Percentiles rank a stretch among this genome's conserved stretches.
Evolutionary conservation across 257 asterid genomes (phyloP).

Genomic region (Thymus mandschuricus): DNA sequence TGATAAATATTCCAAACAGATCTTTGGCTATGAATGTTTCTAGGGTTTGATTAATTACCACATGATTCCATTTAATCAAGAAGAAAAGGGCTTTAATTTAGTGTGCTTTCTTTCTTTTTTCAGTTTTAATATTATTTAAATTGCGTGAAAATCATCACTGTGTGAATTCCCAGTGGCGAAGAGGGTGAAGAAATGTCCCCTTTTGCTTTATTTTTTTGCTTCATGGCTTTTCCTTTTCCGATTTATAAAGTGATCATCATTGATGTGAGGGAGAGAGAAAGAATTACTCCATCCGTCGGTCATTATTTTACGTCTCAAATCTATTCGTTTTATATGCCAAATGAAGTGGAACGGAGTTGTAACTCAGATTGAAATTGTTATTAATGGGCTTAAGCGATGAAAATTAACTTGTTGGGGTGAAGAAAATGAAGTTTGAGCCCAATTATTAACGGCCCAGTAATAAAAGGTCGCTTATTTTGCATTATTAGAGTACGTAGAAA

Average conservation of each 20-base stretch:
- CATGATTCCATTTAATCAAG: constrained; percentile 44
- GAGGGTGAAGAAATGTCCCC: constrained; percentile 3
- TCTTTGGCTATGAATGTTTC: constrained; percentile 44
- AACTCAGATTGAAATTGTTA: too few species aligned
- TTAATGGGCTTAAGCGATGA: too few species aligned
- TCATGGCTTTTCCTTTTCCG: constrained; percentile 27
- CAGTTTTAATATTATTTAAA: constrained; percentile 19
- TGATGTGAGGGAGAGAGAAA: constrained; percentile 33
- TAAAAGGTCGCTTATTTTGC: too few species aligned
- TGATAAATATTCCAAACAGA: constrained; percentile 56
- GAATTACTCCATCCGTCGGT: too few species aligned
- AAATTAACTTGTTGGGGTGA: too few species aligned
- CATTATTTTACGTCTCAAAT: too few species aligned
- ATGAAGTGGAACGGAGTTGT: too few species aligned
- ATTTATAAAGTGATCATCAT: constrained; percentile 29
- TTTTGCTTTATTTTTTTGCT: constrained; percentile 37
- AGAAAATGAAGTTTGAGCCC: too few species aligned
- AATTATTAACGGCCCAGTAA: too few species aligned
- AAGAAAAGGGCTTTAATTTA: constrained; percentile 36
- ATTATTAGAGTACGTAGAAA: too few species aligned
- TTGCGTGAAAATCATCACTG: constrained; percentile 70
- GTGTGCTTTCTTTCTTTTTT: constrained; percentile 23
- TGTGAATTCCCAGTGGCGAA: constrained; percentile 35
- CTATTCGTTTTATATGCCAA: too few species aligned
- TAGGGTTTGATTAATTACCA: constrained; percentile 19